These are phyloP conservation scores for Pseudogymnoascus sp. DNA, from an alignment of 2,329 filamentous ascomycete genomes.

Conservation along the genomic window DNA sequence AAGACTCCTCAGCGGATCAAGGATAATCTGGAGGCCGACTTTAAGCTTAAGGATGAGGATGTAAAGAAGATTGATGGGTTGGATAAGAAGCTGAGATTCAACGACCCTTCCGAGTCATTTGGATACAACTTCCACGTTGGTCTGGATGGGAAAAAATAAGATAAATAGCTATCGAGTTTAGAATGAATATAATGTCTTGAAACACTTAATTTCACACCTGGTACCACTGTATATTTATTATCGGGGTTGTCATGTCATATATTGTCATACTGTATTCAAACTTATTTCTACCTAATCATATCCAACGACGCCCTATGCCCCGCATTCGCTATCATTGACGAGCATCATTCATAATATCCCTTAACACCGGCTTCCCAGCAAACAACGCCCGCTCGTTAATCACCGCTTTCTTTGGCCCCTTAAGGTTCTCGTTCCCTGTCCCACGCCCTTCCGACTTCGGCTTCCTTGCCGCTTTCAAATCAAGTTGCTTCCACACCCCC, in stretches of 20 bases:
- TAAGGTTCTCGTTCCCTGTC: constrained; percentile 4
- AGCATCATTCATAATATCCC: constrained; percentile 71
- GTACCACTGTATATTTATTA: neutral
- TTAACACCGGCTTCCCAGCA: constrained; percentile 60
- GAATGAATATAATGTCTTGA: neutral
- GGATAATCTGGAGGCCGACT: constrained; percentile 58
- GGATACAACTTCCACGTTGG: constrained; percentile 51
- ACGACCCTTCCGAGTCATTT: constrained; percentile 49
- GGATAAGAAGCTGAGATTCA: constrained; percentile 56
- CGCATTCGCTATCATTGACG: neutral
- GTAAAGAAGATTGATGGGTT: constrained; percentile 42
- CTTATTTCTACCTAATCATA: neutral
- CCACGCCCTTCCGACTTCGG: constrained; percentile 14
- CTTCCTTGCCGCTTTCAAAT: constrained; percentile 17
- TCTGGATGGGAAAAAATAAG: constrained; percentile 46
- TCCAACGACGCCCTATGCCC: neutral
- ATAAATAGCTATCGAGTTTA: neutral
- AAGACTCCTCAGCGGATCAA: constrained; percentile 50
- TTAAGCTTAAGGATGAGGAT: constrained; percentile 51
- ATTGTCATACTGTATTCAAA: constrained; percentile 6
- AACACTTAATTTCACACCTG: neutral
- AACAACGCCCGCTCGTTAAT: constrained; percentile 56
- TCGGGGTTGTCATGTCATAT: neutral
- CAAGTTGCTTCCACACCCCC: constrained; percentile 15
- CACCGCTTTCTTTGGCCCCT: constrained; percentile 45